These are phyloP conservation scores for Globisporangium heterothallicum DNA, from an alignment of 352 stramenopile genomes.

Conservation along the genomic window DNA sequence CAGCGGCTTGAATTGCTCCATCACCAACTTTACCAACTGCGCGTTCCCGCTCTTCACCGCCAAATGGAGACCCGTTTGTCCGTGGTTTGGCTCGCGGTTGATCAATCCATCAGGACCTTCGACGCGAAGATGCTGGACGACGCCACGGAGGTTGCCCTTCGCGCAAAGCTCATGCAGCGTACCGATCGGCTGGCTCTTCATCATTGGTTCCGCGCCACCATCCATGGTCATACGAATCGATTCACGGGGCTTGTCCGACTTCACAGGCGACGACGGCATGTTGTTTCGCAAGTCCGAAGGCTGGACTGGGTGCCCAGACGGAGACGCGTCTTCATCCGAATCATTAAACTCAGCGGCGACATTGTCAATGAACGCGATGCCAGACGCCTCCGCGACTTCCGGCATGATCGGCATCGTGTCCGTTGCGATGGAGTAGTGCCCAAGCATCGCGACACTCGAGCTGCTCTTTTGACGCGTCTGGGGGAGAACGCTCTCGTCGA, in stretches of 20 bases:
- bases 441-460: constrained; percentile 68
- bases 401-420: constrained; percentile 53
- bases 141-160: constrained; percentile 74
- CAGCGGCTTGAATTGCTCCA: constrained; percentile 75
- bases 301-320: constrained; percentile 29
- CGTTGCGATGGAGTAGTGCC: constrained; percentile 63
- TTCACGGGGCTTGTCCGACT: constrained; percentile 32
- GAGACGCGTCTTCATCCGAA: constrained; percentile 24
- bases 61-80: constrained; percentile 74
- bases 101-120: constrained; percentile 60
- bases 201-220: constrained; percentile 51
- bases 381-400: constrained; percentile 38
- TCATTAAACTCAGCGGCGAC: constrained; percentile 32
- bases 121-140: constrained; percentile 72
- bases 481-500: constrained; percentile 14
- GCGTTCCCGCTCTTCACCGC: constrained; percentile 82
- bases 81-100: constrained; percentile 77
- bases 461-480: constrained; percentile 38
- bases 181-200: constrained; percentile 76
- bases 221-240: constrained; percentile 74
- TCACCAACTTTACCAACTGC: constrained; percentile 73
- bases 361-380: constrained; percentile 55
- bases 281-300: constrained; percentile 26
- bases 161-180: constrained; percentile 73
- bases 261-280: constrained; percentile 10